Base-by-base conservation (phyloP, 2,329 filamentous ascomycete genomes). In the Cladosporium sp. region DNA sequence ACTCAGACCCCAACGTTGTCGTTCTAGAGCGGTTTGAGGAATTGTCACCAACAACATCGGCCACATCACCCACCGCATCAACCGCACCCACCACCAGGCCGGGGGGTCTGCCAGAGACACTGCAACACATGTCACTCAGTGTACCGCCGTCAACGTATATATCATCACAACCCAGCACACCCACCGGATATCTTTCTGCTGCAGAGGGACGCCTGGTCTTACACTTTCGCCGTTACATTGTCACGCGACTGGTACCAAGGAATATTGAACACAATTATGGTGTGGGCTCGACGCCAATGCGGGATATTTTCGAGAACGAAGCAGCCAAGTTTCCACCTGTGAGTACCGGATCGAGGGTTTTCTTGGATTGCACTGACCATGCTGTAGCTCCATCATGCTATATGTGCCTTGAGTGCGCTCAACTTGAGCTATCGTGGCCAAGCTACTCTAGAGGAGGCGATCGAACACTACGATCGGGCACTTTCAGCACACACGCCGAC, bases 321-420 rank as follows among this genome's bases (percentile, higher is more conserved):
- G 78, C 80, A 28, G 69, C 68, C 34, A 73, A 65, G 20, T 83
- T 82, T 63, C 75, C 75, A 64, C 80, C 80, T 32, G 80, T 82
- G 70, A 66, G 78, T 50, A 12, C 17, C 24, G 22, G n/a, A 50
- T 57, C 15, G 5, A 12, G 8, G 6, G 22, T 1, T 28, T 17
- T 17, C 19, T 4, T 2, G 19, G 25, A 56, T 59, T 13, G 12
- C 49, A 45, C 55, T 59, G 25, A 60, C 58, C 50, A 24, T 42
- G 35, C 6, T 24, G 56, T 52, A 82, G 80, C 74, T 84, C 55
- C 78, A 79, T 49, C 78, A 83, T 65, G 80, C 82, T 7, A 82
- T 84, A 61, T 81, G 82, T 73, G 81, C 81, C 4, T 69, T 84
- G n/a, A 80, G 79, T 22, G 79, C 79, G 17, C 73, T 83, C 42